phyloP scores from a whole-genome alignment of 805 yeast species.

The Scheffersomyces ergatensis region DNA sequence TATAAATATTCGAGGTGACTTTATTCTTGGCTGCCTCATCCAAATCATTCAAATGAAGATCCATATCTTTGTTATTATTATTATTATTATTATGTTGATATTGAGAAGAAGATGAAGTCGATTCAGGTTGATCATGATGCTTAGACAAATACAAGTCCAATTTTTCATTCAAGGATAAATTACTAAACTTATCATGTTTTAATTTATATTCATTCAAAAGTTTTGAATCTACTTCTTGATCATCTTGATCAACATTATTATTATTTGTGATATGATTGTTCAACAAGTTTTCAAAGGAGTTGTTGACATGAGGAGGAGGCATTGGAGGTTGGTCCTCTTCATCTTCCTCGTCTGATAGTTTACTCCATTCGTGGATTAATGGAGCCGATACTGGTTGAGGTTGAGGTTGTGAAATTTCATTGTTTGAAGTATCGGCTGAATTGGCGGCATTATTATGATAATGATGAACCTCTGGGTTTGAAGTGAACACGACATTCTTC shows the following conservation, averaged over 20 bases:
- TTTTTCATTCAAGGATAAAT: constrained; percentile 42
- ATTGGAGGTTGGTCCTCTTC: constrained; percentile 22
- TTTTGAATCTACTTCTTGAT: constrained; percentile 14
- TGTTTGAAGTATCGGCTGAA: constrained; percentile 4
- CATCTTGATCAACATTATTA: constrained; percentile 1
- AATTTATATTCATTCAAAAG: constrained; percentile 15
- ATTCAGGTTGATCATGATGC: constrained; percentile 3
- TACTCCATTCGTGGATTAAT: constrained; percentile 19
- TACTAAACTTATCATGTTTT: constrained; percentile 22
- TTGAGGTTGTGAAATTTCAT: neutral
- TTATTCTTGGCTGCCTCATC: constrained; percentile 21
- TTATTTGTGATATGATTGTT: neutral
- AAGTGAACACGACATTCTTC: constrained; percentile 36
- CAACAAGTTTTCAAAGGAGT: constrained; percentile 7
- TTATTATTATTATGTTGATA: constrained; percentile 1
- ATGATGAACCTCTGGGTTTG: constrained; percentile 30
- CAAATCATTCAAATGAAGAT: constrained; percentile 32
- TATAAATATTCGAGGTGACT: constrained; percentile 32
- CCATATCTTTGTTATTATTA: constrained; percentile 26
- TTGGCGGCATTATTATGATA: constrained; percentile 18
- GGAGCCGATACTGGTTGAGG: constrained; percentile 1
- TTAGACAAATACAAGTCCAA: constrained; percentile 38
- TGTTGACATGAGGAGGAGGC: constrained; percentile 25
- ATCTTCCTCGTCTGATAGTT: constrained; percentile 11
- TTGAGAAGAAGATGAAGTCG: neutral